Conservation (phyloP, 306 rosid species). For the Vicia sativa region DNA sequence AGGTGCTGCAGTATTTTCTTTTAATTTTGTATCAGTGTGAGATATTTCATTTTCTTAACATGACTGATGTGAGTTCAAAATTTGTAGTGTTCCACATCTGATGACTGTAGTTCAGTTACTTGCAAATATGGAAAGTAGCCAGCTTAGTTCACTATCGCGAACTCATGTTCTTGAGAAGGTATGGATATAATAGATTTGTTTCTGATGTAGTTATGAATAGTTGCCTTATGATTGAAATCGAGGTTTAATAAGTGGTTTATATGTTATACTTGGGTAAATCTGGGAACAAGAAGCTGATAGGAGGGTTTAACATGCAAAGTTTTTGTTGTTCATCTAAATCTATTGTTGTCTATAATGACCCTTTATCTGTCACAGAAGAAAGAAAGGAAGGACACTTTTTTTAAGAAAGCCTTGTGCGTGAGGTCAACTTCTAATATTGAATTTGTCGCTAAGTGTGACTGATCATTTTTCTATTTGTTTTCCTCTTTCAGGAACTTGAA, state of each 20-base stretch:
- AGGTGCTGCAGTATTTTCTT: neutral
- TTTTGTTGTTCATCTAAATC: conserved; percentile 9
- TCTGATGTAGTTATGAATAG: conserved; percentile 2
- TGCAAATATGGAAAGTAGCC: conserved; percentile 81
- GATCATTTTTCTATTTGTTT: conserved; percentile 27
- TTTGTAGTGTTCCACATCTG: conserved; percentile 71
- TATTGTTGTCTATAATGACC: conserved; percentile 4
- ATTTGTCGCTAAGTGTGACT: neutral
- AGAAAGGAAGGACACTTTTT: neutral
- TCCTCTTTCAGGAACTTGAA: conserved; percentile 49
- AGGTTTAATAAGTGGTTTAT: neutral
- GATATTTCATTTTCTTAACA: conserved; percentile 26
- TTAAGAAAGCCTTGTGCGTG: neutral
- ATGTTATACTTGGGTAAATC: conserved; percentile 15
- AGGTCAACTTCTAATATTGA: conserved; percentile 14
- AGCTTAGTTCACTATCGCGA: conserved; percentile 62
- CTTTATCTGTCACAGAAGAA: neutral
- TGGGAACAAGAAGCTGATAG: conserved; percentile 11
- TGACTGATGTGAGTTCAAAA: conserved; percentile 30
- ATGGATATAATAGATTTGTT: conserved; percentile 29
- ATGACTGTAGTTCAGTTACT: conserved; percentile 78
- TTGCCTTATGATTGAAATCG: neutral
- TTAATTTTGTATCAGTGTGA: conserved; percentile 12
- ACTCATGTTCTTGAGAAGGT: conserved; percentile 60
- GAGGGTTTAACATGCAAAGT: neutral